These are phyloP conservation scores for Batkoa obscura DNA, from an alignment of 371 early-diverging fungal genomes.

Conservation along the genomic window DNA sequence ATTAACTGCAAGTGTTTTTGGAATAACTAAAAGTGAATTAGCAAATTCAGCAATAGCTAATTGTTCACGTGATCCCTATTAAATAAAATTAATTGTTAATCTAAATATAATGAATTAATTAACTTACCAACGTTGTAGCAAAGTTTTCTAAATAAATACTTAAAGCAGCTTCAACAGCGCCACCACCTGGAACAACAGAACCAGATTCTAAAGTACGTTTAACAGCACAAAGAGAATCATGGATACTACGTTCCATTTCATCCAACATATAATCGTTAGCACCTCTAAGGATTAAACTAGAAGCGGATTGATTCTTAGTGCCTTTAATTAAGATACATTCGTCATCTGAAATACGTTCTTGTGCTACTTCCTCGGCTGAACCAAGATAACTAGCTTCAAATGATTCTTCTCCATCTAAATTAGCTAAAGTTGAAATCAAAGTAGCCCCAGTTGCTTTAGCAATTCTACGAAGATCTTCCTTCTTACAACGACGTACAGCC, in stretches of 20 bases:
- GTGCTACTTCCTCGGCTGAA: slow-evolving; percentile 86
- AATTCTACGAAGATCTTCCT: slow-evolving; percentile 95
- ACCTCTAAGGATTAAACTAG: slow-evolving; percentile 94
- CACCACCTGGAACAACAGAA: slow-evolving; percentile 98
- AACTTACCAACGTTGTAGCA: slow-evolving; percentile 62
- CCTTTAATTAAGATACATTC: slow-evolving; percentile 95
- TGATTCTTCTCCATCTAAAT: slow-evolving; percentile 94
- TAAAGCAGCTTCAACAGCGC: slow-evolving; percentile 96
- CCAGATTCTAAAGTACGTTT: slow-evolving; percentile 97
- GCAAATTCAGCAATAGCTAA: slow-evolving; percentile 98
- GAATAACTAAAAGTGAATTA: slow-evolving; percentile 90
- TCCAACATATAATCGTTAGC: slow-evolving; percentile 98
- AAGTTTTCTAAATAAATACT: slow-evolving; percentile 97
- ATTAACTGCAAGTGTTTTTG: slow-evolving; percentile 96
- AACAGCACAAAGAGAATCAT: slow-evolving; percentile 95
- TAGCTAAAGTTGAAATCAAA: slow-evolving; percentile 89
- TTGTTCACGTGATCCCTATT: slow-evolving; percentile 66
- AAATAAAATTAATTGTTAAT: neutral
- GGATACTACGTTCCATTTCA: slow-evolving; percentile 98
- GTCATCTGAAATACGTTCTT: slow-evolving; percentile 94
- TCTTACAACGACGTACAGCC: slow-evolving; percentile 93
- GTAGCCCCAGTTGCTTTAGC: slow-evolving; percentile 96
- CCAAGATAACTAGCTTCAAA: slow-evolving; percentile 86
- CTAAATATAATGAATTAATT: neutral
- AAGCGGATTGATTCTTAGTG: slow-evolving; percentile 74